Percentiles rank a stretch among this genome's conserved stretches.
phyloP scores from a whole-genome alignment of 2,329 filamentous ascomycete genomes.

The Endothia cerciana region DNA sequence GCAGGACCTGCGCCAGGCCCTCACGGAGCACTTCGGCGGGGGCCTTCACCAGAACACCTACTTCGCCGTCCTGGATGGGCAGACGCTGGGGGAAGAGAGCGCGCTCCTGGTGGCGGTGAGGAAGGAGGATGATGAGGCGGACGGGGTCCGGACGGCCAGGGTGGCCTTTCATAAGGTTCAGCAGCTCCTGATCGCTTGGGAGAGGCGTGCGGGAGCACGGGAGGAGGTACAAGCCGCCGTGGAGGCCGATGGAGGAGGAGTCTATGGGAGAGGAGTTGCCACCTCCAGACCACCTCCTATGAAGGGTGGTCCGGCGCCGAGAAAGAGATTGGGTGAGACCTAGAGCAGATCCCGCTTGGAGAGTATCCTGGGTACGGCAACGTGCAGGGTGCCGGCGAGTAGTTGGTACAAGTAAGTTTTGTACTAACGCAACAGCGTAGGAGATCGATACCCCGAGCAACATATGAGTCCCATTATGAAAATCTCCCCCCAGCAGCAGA shows the following conservation, averaged over 20 bases:
- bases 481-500: neutral
- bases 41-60: neutral
- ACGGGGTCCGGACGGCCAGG: neutral
- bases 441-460: too few species aligned
- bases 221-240: neutral
- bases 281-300: neutral
- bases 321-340: neutral
- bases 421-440: too few species aligned
- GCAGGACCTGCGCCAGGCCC: neutral
- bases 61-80: neutral
- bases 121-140: neutral
- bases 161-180: neutral
- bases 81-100: neutral
- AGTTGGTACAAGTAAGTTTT: too few species aligned
- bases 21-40: neutral
- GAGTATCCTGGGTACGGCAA: neutral
- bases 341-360: neutral
- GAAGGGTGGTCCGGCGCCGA: neutral
- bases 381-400: too few species aligned
- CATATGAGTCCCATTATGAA: too few species aligned
- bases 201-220: neutral
- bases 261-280: neutral
- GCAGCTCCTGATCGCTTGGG: neutral
- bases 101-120: neutral
- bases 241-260: neutral